Conservation (phyloP, 768 basidiomycete genomes). For the Favolaschia claudopus region DNA sequence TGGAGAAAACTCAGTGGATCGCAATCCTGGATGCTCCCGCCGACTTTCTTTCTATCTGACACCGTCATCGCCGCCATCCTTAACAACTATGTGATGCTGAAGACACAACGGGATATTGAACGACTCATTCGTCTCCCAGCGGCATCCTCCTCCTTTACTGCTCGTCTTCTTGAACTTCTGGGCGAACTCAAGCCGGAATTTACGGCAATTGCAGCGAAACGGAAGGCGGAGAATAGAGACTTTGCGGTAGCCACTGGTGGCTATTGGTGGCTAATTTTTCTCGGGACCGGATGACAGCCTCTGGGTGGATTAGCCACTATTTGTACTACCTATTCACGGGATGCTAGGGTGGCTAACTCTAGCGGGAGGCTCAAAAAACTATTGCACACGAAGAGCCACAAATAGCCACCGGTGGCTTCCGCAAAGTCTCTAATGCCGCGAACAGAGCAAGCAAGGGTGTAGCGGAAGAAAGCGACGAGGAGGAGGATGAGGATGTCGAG, state of each 20-base stretch:
- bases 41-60: constrained; percentile 21
- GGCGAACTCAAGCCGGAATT: neutral
- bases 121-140: neutral
- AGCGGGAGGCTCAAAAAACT: too few species aligned
- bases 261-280: too few species aligned
- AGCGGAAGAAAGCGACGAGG: neutral
- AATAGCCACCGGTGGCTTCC: too few species aligned
- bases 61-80: constrained; percentile 20
- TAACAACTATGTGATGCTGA: constrained; percentile 13
- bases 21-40: constrained; percentile 20
- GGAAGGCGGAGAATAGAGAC: constrained; percentile 3
- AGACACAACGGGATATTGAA: constrained; percentile 1
- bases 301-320: too few species aligned
- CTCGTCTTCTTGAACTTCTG: constrained; percentile 12
- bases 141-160: neutral
- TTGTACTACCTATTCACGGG: too few species aligned
- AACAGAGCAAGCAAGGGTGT: neutral
- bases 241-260: too few species aligned
- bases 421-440: too few species aligned
- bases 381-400: too few species aligned
- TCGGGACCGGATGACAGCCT: too few species aligned
- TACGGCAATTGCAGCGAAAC: neutral
- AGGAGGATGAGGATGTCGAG: neutral
- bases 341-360: too few species aligned
- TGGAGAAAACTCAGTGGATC: too few species aligned